Evolutionary conservation across 768 basidiomycete species (phyloP).

Genomic region (Chalciporus chontae): DNA sequence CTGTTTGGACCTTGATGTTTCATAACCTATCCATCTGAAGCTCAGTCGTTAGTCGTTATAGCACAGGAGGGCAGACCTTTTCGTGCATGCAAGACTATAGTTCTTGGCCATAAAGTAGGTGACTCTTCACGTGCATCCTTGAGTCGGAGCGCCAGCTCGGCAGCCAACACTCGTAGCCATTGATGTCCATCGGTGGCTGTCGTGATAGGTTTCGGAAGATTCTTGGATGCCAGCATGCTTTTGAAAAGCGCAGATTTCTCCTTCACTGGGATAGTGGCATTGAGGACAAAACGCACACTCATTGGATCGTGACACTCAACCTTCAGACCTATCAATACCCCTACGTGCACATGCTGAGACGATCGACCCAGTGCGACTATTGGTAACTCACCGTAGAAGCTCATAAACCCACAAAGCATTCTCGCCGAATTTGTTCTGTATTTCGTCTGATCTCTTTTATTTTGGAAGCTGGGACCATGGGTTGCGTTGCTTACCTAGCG

Average conservation of each 20-base stretch:
- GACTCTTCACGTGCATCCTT: slow-evolving; percentile 72
- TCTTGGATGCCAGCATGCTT: slow-evolving; percentile 97
- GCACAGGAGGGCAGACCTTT: slow-evolving; percentile 47
- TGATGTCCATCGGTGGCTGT: slow-evolving; percentile 74
- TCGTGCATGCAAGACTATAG: slow-evolving; percentile 73
- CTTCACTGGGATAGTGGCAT: slow-evolving; percentile 54
- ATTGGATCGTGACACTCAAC: slow-evolving; percentile 35
- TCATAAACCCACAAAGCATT: slow-evolving; percentile 91
- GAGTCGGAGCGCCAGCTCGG: slow-evolving; percentile 83
- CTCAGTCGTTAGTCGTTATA: neutral
- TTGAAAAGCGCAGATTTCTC: slow-evolving; percentile 78
- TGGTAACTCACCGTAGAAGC: slow-evolving; percentile 62
- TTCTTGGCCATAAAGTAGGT: slow-evolving; percentile 88
- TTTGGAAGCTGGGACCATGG: neutral
- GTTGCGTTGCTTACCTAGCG: slow-evolving; percentile 43
- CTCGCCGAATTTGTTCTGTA: slow-evolving; percentile 80
- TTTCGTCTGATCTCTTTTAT: slow-evolving; percentile 49
- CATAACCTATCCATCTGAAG: slow-evolving; percentile 48
- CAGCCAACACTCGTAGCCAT: slow-evolving; percentile 90
- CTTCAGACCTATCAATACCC: slow-evolving; percentile 87
- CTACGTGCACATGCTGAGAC: slow-evolving; percentile 32
- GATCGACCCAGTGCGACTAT: neutral
- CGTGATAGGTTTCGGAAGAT: slow-evolving; percentile 75
- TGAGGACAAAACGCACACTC: neutral
- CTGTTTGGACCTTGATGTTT: slow-evolving; percentile 74